These are phyloP conservation scores for Phialophora tarda DNA, from an alignment of 2,329 filamentous ascomycete species.

Conservation along the genomic window DNA sequence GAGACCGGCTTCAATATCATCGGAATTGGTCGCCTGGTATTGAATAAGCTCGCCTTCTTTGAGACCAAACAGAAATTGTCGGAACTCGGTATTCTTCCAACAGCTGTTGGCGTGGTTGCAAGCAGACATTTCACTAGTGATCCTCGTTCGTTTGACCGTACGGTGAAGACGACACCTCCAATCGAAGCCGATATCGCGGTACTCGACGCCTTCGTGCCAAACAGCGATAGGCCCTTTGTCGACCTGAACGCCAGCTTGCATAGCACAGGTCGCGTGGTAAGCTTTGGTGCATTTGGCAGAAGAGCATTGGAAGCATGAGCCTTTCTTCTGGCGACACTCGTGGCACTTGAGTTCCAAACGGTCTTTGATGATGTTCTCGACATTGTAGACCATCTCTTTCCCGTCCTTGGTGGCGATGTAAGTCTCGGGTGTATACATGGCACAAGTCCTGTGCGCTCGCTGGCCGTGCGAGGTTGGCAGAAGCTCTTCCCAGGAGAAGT, in stretches of 20 bases:
- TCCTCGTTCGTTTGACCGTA: slow-evolving; percentile 79
- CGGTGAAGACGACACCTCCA: slow-evolving; percentile 95
- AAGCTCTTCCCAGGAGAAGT: slow-evolving; percentile 80
- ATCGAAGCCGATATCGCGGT: slow-evolving; percentile 88
- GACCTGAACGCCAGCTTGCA: slow-evolving; percentile 87
- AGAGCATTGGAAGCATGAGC: slow-evolving; percentile 96
- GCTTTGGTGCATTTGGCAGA: slow-evolving; percentile 91
- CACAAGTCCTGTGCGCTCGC: slow-evolving; percentile 86
- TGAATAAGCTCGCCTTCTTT: slow-evolving; percentile 80
- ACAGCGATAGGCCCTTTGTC: slow-evolving; percentile 85
- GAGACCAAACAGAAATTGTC: slow-evolving; percentile 70
- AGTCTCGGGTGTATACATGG: slow-evolving; percentile 89
- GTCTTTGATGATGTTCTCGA: slow-evolving; percentile 81
- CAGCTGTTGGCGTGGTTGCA: slow-evolving; percentile 48
- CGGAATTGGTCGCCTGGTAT: slow-evolving; percentile 74
- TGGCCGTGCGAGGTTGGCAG: slow-evolving; percentile 85
- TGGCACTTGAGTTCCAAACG: slow-evolving; percentile 91
- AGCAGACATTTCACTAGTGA: slow-evolving; percentile 69
- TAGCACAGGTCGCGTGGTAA: slow-evolving; percentile 94
- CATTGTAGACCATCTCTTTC: slow-evolving; percentile 75
- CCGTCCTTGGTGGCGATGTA: slow-evolving; percentile 76
- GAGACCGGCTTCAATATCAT: slow-evolving; percentile 85
- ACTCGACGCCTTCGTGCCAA: slow-evolving; percentile 87
- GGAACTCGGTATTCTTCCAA: slow-evolving; percentile 42
- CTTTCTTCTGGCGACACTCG: slow-evolving; percentile 90